phyloP scores from a whole-genome alignment of 176 grass and related monocot genomes.

The Rhynchospora pubera region DNA sequence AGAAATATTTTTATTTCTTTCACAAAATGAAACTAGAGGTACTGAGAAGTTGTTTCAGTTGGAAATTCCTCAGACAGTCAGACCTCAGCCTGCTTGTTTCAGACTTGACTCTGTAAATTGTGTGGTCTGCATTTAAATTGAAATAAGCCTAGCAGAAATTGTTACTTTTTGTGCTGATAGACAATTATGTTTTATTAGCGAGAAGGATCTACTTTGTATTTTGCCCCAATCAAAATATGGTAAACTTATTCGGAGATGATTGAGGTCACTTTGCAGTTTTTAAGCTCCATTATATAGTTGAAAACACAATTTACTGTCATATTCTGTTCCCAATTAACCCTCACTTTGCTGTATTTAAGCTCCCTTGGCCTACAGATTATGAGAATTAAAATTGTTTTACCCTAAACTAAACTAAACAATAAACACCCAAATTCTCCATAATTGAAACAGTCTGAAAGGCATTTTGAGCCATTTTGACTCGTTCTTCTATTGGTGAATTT shows the following conservation, averaged over 20 bases:
- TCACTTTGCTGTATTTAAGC: not conserved
- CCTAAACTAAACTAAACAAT: not conserved
- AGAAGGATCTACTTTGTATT: not conserved
- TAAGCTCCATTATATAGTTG: no score
- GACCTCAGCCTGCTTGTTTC: not conserved
- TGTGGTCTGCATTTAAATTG: not conserved
- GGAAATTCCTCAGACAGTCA: not conserved
- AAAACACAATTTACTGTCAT: no score
- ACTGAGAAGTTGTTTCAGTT: not conserved
- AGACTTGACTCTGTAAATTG: slow-evolving; percentile 4
- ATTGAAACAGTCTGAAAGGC: not conserved
- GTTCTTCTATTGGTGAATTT: not conserved
- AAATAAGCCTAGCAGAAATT: not conserved
- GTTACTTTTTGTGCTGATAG: not conserved
- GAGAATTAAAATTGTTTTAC: not conserved
- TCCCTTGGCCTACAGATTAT: not conserved
- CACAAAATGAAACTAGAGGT: not conserved
- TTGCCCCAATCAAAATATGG: not conserved
- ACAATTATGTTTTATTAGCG: not conserved
- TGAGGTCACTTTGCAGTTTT: no score
- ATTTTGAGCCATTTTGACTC: not conserved
- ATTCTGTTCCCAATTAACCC: not conserved
- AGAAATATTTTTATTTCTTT: not conserved
- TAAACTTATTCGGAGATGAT: not conserved
- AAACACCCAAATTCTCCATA: not conserved